Conservation (phyloP, 2,329 filamentous ascomycete genomes). For the Colletotrichum sp. region DNA sequence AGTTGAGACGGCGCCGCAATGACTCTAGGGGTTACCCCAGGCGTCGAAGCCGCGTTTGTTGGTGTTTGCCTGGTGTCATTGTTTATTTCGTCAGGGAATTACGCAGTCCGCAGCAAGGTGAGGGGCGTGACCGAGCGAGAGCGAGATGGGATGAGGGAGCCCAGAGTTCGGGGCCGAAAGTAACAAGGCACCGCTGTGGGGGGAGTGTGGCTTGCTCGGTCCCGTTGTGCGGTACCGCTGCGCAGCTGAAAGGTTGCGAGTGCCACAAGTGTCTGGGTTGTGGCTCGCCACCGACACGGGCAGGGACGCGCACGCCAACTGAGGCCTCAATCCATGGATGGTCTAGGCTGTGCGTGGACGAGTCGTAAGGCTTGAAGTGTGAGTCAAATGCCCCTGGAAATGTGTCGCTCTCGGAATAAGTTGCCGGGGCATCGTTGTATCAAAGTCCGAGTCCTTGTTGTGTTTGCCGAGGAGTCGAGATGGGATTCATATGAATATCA, state of each 20-base stretch:
- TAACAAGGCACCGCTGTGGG: neutral
- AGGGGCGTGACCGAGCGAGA: neutral
- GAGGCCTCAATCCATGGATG: neutral
- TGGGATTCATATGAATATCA: neutral
- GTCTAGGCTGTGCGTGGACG: neutral
- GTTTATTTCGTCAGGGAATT: neutral
- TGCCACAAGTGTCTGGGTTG: neutral
- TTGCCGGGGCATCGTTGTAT: neutral
- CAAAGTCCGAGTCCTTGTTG: neutral
- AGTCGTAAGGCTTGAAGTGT: slow-evolving; percentile 4
- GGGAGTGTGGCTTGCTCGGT: slow-evolving; percentile 2
- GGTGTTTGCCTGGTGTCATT: neutral
- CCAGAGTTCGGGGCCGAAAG: slow-evolving; percentile 1
- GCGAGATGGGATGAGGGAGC: neutral
- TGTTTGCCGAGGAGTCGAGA: neutral
- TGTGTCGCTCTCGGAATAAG: neutral
- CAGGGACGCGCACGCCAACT: slow-evolving; percentile 9
- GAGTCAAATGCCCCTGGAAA: slow-evolving; percentile 1
- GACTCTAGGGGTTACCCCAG: neutral
- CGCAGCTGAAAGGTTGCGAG: neutral
- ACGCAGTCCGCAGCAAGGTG: neutral
- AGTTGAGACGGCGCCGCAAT: neutral
- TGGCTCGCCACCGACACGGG: slow-evolving; percentile 2
- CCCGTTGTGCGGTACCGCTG: neutral
- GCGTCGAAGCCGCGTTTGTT: neutral